Conservation (phyloP, 768 basidiomycete species). For the Cantharellus anzutake region DNA sequence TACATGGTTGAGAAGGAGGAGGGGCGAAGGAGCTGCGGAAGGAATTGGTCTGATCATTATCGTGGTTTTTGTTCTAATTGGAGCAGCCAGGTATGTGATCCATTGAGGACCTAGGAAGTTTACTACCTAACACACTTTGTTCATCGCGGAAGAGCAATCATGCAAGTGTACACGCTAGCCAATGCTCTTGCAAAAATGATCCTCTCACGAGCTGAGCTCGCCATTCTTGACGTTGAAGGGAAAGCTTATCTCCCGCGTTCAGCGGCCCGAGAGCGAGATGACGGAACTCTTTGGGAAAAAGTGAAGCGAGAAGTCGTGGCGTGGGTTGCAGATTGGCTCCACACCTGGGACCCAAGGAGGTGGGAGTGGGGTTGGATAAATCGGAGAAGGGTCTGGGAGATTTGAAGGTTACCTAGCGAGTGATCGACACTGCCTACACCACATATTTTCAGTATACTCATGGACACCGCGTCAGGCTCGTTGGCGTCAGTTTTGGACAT, state of each 20-base stretch:
- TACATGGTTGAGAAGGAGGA: not conserved
- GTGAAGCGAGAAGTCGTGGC: not conserved
- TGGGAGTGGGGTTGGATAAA: not conserved
- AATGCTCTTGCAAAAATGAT: not conserved
- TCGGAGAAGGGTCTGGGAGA: too few species aligned
- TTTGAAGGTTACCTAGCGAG: too few species aligned
- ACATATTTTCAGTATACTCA: too few species aligned
- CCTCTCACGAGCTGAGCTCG: slow-evolving; percentile 1
- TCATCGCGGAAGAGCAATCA: not conserved
- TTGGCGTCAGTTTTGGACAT: too few species aligned
- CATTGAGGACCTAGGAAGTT: not conserved
- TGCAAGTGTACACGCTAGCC: slow-evolving; percentile 1
- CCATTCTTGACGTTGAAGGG: slow-evolving; percentile 3
- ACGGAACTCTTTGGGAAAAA: not conserved
- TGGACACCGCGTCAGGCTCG: too few species aligned
- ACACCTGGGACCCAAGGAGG: not conserved
- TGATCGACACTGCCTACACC: too few species aligned
- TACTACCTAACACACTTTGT: not conserved
- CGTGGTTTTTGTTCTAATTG: slow-evolving; percentile 12
- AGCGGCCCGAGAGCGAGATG: too few species aligned
- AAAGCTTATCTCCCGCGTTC: not conserved
- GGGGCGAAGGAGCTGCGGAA: not conserved
- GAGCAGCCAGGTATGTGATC: not conserved
- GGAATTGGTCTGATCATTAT: slow-evolving; percentile 9
- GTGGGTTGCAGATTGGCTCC: not conserved